Conservation (phyloP, 225 moss, liverwort and hornwort genomes). For the Bryum argenteum region DNA sequence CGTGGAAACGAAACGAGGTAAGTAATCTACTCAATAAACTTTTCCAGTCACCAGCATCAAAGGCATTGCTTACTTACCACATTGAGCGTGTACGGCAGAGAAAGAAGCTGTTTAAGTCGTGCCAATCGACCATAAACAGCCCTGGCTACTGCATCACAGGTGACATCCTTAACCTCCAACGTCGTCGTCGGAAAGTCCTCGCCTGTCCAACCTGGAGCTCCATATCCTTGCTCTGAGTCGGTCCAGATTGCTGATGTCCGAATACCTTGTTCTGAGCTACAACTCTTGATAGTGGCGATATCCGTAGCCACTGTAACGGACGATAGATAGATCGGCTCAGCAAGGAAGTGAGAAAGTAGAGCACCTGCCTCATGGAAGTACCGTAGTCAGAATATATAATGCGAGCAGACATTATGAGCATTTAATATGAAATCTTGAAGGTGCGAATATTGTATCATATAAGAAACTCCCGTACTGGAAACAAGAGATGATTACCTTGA, state of each 20-base stretch:
- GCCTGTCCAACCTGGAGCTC: conserved; percentile 50
- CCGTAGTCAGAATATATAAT: conserved; percentile 16
- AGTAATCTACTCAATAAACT: background rate
- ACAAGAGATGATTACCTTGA: conserved; percentile 60
- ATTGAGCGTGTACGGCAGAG: conserved; percentile 65
- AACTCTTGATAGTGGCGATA: conserved; percentile 28
- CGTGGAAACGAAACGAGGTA: conserved; percentile 11
- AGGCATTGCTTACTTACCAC: conserved; percentile 41
- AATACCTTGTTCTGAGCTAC: conserved; percentile 29
- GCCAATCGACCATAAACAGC: conserved; percentile 68
- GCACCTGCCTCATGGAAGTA: conserved; percentile 63
- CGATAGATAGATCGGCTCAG: conserved; percentile 74
- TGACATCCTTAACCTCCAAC: conserved; percentile 16
- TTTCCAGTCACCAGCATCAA: conserved; percentile 8
- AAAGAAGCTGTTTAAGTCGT: conserved; percentile 50
- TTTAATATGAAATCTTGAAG: background rate
- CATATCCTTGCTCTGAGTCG: conserved; percentile 45
- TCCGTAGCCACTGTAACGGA: conserved; percentile 66
- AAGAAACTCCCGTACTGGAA: background rate
- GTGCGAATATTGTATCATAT: background rate
- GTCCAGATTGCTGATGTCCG: conserved; percentile 36
- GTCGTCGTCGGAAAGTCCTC: conserved; percentile 16
- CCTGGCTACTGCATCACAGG: conserved; percentile 50
- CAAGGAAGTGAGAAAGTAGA: conserved; percentile 75
- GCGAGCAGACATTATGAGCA: background rate